Base-by-base conservation (phyloP, 2,329 filamentous ascomycete genomes). In the Fusarium sp. region DNA sequence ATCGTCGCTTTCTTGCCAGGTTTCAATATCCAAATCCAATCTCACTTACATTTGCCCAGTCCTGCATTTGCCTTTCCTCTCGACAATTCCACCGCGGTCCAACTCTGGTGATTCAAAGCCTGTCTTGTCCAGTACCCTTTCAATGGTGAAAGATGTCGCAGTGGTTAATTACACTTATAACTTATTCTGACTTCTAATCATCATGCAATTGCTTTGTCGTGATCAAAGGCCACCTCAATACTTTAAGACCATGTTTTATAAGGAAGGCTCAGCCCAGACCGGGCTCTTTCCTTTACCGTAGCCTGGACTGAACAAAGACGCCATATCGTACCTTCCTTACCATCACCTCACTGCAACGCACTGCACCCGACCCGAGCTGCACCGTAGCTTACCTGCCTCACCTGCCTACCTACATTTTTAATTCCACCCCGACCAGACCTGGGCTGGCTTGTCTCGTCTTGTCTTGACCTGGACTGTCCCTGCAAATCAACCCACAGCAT, bases 401-500 rank as follows among this genome's bases (percentile, higher is more conserved):
- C 54, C 43, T 60, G 25, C 48, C 16, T 39, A 31, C 25, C 26
- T 49, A 39, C 37, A 42, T 42, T 52, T 52, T 52, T 52, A 58
- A 73, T 70, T 69, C 70, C 67, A 71, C 50, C 49, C 49, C 49
- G 26, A 52, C 37, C 34, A 42, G 26, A 25, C 49, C 49, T 37
- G 49, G n/a, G 23, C 11, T 28, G 31, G 37, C 49, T 52, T 37
- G 49, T 25, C 34, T 43, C 25, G 31, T 52, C 49, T 42, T 52
- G 49, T 43, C 41, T n/a, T 25, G 41, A 60, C 60, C 62, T 46
- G 67, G 71, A 64, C 69, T 65, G 72, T 74, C 72, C 72, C 71
- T 72, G 68, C 60, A 70, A 70, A 60, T 41, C 48, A 51, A 52
- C 72, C 63, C 68, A 70, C 58, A 72, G 63, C 72, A 74, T 74